A percentile compares a stretch with the other conserved stretches of the same genome.
Evolutionary conservation across 306 rosid species (phyloP).

Genomic region (Betula pendula): DNA sequence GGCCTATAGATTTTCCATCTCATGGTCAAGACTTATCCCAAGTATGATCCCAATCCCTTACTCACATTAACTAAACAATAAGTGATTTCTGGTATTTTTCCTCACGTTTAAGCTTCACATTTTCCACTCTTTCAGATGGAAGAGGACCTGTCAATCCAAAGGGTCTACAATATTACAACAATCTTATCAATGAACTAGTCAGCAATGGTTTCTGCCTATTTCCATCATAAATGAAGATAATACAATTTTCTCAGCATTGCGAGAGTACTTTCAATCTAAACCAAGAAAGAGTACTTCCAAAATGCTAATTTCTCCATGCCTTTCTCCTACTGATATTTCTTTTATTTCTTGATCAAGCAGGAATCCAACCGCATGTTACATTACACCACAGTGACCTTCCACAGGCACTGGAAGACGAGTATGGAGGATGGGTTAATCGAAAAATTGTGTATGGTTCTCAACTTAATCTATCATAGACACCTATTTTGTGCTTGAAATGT

Average conservation of each 20-base stretch:
- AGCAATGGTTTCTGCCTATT: slow-evolving; percentile 44
- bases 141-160: slow-evolving; percentile 64
- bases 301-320: no score
- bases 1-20: slow-evolving; percentile 26
- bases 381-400: slow-evolving; percentile 59
- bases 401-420: slow-evolving; percentile 71
- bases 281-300: neutral
- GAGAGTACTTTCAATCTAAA: no score
- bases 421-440: slow-evolving; percentile 73
- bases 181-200: slow-evolving; percentile 57
- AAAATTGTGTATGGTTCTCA: slow-evolving; percentile 48
- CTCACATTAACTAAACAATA: neutral
- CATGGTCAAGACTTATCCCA: slow-evolving; percentile 23
- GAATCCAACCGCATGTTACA: slow-evolving; percentile 81
- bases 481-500: neutral
- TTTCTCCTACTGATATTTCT: neutral
- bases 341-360: slow-evolving; percentile 32
- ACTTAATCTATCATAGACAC: neutral
- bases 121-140: slow-evolving; percentile 50
- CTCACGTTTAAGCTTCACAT: neutral
- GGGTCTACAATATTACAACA: slow-evolving; percentile 65
- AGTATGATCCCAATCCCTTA: slow-evolving; percentile 5
- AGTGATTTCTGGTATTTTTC: neutral
- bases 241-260: neutral
- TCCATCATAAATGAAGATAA: neutral